A percentile compares a stretch with the other conserved stretches of the same genome.
These are phyloP conservation scores for Suhomyces anneliseae DNA, from an alignment of 1,139 yeast genomes.

Conservation along the genomic window DNA sequence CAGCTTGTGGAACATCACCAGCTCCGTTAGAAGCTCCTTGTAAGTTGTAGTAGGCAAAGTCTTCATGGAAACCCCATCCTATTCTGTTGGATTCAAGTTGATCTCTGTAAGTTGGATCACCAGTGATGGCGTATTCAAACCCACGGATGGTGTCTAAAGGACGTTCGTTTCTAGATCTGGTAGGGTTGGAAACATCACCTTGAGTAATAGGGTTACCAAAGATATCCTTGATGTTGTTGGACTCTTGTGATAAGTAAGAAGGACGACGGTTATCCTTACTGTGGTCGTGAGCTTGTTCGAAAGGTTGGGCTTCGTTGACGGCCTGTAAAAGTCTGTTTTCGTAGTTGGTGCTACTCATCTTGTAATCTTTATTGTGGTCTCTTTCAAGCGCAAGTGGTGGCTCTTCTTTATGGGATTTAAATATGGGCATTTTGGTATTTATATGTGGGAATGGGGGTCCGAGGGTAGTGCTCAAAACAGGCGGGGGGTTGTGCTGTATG, in stretches of 20 bases:
- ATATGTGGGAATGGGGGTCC: slow-evolving; percentile 4
- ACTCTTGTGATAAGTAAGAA: slow-evolving; percentile 24
- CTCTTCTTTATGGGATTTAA: slow-evolving; percentile 1
- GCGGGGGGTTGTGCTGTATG: slow-evolving; percentile 2
- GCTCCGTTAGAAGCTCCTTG: slow-evolving; percentile 18
- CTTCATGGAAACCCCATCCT: slow-evolving; percentile 73
- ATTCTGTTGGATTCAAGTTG: slow-evolving; percentile 74
- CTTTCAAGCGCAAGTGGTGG: slow-evolving; percentile 7
- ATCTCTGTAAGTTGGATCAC: slow-evolving; percentile 73
- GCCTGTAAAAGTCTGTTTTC: slow-evolving; percentile 82
- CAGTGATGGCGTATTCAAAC: slow-evolving; percentile 91
- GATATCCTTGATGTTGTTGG: slow-evolving; percentile 62
- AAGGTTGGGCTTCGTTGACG: slow-evolving; percentile 93
- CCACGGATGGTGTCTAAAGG: slow-evolving; percentile 93
- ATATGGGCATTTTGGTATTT: slow-evolving; percentile 10
- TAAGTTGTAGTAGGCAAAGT: slow-evolving; percentile 41
- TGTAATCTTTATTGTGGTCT: slow-evolving; percentile 29
- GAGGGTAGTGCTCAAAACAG: slow-evolving; percentile 9
- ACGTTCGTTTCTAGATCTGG: slow-evolving; percentile 88
- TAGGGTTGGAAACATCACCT: slow-evolving; percentile 89
- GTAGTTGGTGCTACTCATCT: slow-evolving; percentile 61
- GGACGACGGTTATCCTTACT: slow-evolving; percentile 36
- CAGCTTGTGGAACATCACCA: slow-evolving; percentile 12
- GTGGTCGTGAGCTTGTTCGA: slow-evolving; percentile 66
- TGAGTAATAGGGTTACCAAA: slow-evolving; percentile 75